Evolutionary conservation across 2,329 filamentous ascomycete genomes (phyloP), one percentile per base, ranked within the genome.

Genomic region (Raffaelea arxii): DNA sequence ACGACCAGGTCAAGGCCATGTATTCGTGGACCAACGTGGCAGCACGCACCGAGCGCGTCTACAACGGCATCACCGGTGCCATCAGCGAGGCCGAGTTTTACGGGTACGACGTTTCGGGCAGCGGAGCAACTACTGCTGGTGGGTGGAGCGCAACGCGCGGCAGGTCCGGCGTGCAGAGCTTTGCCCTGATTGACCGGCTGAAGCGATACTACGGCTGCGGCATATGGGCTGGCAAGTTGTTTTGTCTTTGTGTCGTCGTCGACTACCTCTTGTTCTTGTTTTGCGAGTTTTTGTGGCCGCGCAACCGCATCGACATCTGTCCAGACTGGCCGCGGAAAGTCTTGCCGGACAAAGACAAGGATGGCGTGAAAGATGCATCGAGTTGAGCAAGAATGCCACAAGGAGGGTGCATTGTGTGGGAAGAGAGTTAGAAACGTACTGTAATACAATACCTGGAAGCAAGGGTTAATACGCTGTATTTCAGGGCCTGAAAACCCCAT

Each of bases 1-100:
- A 98, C 62, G 91, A 95, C 54, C 86, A 97, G 64, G 92, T 98
- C 52, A 89, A 91, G 64, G 86, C 86, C 69, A 97, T 97, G 92
- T 98, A 98, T 67, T 94, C 88, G 2, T 98, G 92, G 92, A 86
- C 86, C 24, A 91, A 98, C 62, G 91, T 98, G 24, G 92, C 92
- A 14, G 78, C 85, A 56, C 84, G 92, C 46, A 97, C 92, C 0
- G 92, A 98, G 66, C 78, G 91, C 25, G 92, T 98, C 1, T 98
- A 98, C 64, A 82, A 94, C 61, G 87, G 92, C 41, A 94, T 98
- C 55, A 87, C 82, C 3, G 90, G 89, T 7, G 81, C 80, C n/a
- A 81, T 94, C 45, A 81, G 78, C 53, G 87, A 94, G 56, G 82
- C 85, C 46, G 87, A 94, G 49, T 94, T 94, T 58, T 95, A 95